Conservation (phyloP, 192 early-diverging fungal genomes). For the Podila minutissima region DNA sequence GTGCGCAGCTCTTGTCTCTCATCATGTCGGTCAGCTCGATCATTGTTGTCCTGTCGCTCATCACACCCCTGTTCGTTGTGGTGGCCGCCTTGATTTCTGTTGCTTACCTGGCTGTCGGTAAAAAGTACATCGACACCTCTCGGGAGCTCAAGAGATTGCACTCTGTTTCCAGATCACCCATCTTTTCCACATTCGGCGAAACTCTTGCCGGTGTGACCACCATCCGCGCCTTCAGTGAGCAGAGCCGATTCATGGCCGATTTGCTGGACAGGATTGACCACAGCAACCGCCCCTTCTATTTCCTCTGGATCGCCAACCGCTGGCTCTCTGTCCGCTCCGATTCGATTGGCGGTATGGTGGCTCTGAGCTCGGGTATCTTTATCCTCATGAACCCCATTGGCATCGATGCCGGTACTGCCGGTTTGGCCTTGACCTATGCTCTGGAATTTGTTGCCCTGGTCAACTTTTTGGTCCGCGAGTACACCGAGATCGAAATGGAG, state of each 20-base stretch:
- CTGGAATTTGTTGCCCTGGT: constrained; percentile 77
- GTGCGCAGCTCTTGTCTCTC: constrained; percentile 47
- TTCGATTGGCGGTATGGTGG: constrained; percentile 69
- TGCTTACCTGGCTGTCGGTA: constrained; percentile 68
- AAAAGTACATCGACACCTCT: constrained; percentile 76
- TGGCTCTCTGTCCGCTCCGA: constrained; percentile 84
- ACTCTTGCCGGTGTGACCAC: constrained; percentile 70
- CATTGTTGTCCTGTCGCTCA: constrained; percentile 63
- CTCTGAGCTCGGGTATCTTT: constrained; percentile 68
- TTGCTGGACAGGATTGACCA: constrained; percentile 67
- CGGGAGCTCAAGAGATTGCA: constrained; percentile 94
- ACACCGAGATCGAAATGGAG: constrained; percentile 83
- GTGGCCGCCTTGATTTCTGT: constrained; percentile 57
- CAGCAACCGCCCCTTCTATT: constrained; percentile 85
- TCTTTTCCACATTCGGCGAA: constrained; percentile 76
- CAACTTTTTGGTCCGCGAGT: constrained; percentile 81
- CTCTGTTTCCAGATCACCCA: constrained; percentile 77
- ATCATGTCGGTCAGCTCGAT: constrained; percentile 56
- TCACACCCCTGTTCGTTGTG: constrained; percentile 72
- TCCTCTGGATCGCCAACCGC: constrained; percentile 83
- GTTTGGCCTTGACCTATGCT: constrained; percentile 86
- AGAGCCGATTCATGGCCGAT: constrained; percentile 70
- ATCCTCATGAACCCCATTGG: constrained; percentile 61
- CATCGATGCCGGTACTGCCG: constrained; percentile 70
- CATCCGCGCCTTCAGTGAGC: constrained; percentile 81